Conservation (phyloP, 768 basidiomycete genomes). For the Agrocybe chaxingu region DNA sequence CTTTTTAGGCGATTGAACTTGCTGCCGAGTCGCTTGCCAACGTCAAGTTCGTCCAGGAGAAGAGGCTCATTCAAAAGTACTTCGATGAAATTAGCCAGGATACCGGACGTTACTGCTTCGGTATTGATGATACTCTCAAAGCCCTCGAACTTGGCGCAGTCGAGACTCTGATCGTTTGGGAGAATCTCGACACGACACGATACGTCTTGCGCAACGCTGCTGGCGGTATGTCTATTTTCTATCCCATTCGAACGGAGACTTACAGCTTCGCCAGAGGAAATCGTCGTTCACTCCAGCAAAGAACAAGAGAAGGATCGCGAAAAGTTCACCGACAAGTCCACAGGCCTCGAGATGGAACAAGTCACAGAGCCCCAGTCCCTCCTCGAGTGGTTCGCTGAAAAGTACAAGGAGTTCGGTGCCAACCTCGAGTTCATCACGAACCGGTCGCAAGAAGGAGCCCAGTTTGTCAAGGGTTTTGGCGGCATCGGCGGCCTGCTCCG, state of each 20-base stretch:
- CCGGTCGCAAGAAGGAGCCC: conserved; percentile 93
- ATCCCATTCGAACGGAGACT: neutral
- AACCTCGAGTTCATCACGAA: conserved; percentile 96
- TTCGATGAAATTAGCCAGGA: conserved; percentile 99
- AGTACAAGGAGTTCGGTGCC: conserved; percentile 97
- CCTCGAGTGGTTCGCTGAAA: conserved; percentile 98
- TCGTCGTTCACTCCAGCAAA: conserved; percentile 72
- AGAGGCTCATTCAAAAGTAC: conserved; percentile 95
- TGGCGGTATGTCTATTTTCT: conserved; percentile 50
- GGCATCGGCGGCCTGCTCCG: conserved; percentile 94
- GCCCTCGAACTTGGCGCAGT: conserved; percentile 94
- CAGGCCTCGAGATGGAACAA: conserved; percentile 95
- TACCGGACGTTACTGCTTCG: conserved; percentile 94
- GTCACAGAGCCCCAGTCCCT: conserved; percentile 75
- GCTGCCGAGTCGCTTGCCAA: conserved; percentile 94
- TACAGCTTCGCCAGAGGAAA: conserved; percentile 57
- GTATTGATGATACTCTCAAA: conserved; percentile 95
- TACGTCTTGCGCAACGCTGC: conserved; percentile 90
- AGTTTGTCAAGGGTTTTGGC: conserved; percentile 98
- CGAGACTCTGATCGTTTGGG: conserved; percentile 98
- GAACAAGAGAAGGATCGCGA: conserved; percentile 92
- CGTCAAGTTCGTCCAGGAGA: conserved; percentile 99
- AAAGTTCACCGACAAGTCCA: conserved; percentile 94
- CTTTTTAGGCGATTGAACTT: conserved; percentile 85
- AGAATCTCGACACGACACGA: conserved; percentile 90